phyloP scores from a whole-genome alignment of 2,329 filamentous ascomycete species.

The Alternaria infectoria region DNA sequence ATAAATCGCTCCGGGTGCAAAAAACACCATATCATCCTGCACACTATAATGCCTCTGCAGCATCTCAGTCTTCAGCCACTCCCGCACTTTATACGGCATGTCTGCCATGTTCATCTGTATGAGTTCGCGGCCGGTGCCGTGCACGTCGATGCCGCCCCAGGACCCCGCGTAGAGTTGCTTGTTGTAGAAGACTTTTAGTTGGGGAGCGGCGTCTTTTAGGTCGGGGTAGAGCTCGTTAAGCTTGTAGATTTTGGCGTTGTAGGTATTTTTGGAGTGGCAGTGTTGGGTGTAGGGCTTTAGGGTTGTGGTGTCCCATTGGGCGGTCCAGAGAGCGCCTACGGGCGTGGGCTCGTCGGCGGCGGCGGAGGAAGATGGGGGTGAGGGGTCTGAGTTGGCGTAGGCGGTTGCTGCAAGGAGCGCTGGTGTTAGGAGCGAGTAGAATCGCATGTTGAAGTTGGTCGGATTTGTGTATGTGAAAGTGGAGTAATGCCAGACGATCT shows the following conservation, averaged over 20 bases:
- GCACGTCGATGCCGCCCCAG: constrained; percentile 61
- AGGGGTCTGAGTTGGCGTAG: constrained; percentile 23
- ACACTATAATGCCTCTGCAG: constrained; percentile 50
- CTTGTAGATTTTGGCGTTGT: constrained; percentile 39
- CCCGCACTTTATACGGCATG: constrained; percentile 50
- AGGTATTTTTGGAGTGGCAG: constrained; percentile 24
- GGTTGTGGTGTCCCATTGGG: constrained; percentile 31
- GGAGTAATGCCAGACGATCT: background rate
- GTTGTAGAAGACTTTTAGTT: constrained; percentile 48
- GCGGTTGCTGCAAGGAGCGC: constrained; percentile 28
- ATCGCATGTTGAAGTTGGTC: constrained; percentile 26
- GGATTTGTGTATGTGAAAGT: no score
- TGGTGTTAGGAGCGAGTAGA: constrained; percentile 27
- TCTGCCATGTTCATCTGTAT: constrained; percentile 56
- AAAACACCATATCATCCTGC: constrained; percentile 55
- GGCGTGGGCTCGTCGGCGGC: constrained; percentile 34
- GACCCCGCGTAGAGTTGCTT: constrained; percentile 55
- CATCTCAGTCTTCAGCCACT: constrained; percentile 59
- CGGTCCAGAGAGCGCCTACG: constrained; percentile 39
- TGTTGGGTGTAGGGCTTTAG: constrained; percentile 32
- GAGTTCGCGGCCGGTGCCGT: constrained; percentile 58
- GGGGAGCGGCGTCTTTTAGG: constrained; percentile 37
- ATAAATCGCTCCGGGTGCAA: constrained; percentile 61
- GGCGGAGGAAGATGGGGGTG: constrained; percentile 11
- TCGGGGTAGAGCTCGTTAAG: constrained; percentile 42